Percentiles rank a stretch among this genome's conserved stretches.
These are phyloP conservation scores for Petasospora rhodanensis DNA, from an alignment of 1,139 yeast species.

Conservation along the genomic window DNA sequence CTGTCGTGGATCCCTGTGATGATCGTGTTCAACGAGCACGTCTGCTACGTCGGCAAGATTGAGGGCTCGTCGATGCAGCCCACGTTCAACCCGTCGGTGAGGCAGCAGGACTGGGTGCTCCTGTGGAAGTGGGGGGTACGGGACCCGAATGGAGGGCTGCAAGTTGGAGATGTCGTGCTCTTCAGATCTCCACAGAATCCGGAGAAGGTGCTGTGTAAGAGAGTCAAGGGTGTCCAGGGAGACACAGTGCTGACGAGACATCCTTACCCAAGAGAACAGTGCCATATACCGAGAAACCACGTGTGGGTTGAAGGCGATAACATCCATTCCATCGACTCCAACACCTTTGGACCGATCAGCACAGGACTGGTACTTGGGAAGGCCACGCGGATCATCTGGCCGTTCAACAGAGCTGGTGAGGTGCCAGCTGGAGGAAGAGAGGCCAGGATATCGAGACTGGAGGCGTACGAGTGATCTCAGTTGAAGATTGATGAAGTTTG, in stretches of 20 bases:
- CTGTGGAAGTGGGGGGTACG: conserved; percentile 62
- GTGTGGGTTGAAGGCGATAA: conserved; percentile 96
- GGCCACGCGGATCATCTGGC: conserved; percentile 65
- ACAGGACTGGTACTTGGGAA: conserved; percentile 74
- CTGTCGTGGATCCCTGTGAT: conserved; percentile 76
- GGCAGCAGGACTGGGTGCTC: conserved; percentile 60
- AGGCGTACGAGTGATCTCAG: conserved; percentile 12
- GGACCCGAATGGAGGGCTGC: conserved; percentile 40
- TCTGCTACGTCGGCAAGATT: conserved; percentile 70
- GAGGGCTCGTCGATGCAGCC: conserved; percentile 90
- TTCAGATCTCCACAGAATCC: conserved; percentile 80
- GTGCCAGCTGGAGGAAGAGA: conserved; percentile 40
- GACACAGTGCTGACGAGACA: conserved; percentile 58
- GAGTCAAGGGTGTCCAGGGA: conserved; percentile 73
- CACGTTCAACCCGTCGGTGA: conserved; percentile 65
- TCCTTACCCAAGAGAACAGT: conserved; percentile 60
- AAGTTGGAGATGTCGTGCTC: conserved; percentile 70
- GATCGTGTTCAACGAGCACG: conserved; percentile 64
- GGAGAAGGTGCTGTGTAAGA: conserved; percentile 63
- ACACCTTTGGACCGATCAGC: conserved; percentile 81
- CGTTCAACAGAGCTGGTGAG: conserved; percentile 50
- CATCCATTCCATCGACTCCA: conserved; percentile 78
- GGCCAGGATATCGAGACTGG: conserved; percentile 26
- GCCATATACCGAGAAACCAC: conserved; percentile 71
- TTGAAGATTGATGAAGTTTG: no score